A percentile compares a stretch with the other conserved stretches of the same genome.
phyloP scores from a whole-genome alignment of 345 rosid genomes.

The Euphorbia peplus region DNA sequence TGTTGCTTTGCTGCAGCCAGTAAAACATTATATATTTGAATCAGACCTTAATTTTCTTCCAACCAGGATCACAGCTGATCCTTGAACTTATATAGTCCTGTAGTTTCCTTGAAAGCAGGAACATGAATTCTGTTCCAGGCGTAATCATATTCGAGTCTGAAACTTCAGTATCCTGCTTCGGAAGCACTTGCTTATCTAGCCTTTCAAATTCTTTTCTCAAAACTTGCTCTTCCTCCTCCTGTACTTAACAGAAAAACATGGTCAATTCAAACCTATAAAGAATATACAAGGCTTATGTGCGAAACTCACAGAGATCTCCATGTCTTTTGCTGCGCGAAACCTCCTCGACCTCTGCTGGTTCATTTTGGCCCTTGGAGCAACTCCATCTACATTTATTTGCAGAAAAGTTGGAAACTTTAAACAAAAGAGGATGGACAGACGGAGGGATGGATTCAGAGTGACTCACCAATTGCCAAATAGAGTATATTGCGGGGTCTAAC shows the following conservation, averaged over 20 bases:
- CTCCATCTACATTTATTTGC: conserved; percentile 55
- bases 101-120: conserved; percentile 76
- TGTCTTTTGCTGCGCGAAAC: conserved; percentile 92
- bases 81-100: conserved; percentile 81
- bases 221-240: conserved; percentile 88
- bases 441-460: too few relatives aligned
- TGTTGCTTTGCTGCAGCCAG: too few relatives aligned
- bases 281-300: too few relatives aligned
- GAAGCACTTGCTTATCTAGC: conserved; percentile 82
- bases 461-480: conserved; percentile 30
- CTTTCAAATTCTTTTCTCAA: conserved; percentile 75
- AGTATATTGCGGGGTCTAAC: conserved; percentile 29
- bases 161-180: conserved; percentile 59
- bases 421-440: neutral
- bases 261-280: neutral
- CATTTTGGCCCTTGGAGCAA: conserved; percentile 87
- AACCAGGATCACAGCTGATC: conserved; percentile 88
- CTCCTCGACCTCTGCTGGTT: conserved; percentile 94
- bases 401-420: neutral
- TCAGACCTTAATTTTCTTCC: conserved; percentile 79
- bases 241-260: conserved; percentile 6
- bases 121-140: conserved; percentile 93
- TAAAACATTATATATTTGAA: neutral
- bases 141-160: conserved; percentile 92
- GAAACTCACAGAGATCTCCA: conserved; percentile 67